These are phyloP conservation scores for Lodderomyces theae DNA, from an alignment of 1,139 yeast species.

Conservation along the genomic window DNA sequence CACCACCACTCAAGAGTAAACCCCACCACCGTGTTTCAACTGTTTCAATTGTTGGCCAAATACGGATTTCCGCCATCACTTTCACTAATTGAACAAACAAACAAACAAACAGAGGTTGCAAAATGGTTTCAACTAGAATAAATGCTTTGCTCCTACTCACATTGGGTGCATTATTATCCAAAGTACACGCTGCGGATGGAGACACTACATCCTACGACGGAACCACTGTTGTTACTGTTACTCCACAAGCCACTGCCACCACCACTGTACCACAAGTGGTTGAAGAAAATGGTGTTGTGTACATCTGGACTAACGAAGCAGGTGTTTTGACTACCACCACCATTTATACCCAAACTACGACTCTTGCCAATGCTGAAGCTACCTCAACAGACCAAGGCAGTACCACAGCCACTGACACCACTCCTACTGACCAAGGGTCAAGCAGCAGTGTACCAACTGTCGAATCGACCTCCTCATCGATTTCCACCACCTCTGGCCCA, in stretches of 20 bases:
- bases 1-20: too few relatives aligned
- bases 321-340: constrained; percentile 37
- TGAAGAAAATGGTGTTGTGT: constrained; percentile 33
- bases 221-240: constrained; percentile 27
- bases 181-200: constrained; percentile 11
- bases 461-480: constrained; percentile 6
- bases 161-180: constrained; percentile 12
- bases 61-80: neutral
- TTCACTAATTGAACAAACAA: neutral
- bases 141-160: constrained; percentile 19
- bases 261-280: constrained; percentile 28
- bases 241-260: constrained; percentile 32
- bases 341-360: constrained; percentile 19
- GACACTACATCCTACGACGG: constrained; percentile 17
- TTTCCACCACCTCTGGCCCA: neutral
- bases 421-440: constrained; percentile 4
- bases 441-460: constrained; percentile 10
- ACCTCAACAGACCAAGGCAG: constrained; percentile 5
- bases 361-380: constrained; percentile 9
- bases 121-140: constrained; percentile 15
- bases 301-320: constrained; percentile 30
- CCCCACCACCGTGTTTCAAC: too few relatives aligned
- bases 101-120: neutral
- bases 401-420: constrained; percentile 6
- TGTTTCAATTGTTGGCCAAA: too few relatives aligned